Conservation (phyloP, 1,284 basidiomycete species). For the Cutaneotrichosporon cutaneum region DNA sequence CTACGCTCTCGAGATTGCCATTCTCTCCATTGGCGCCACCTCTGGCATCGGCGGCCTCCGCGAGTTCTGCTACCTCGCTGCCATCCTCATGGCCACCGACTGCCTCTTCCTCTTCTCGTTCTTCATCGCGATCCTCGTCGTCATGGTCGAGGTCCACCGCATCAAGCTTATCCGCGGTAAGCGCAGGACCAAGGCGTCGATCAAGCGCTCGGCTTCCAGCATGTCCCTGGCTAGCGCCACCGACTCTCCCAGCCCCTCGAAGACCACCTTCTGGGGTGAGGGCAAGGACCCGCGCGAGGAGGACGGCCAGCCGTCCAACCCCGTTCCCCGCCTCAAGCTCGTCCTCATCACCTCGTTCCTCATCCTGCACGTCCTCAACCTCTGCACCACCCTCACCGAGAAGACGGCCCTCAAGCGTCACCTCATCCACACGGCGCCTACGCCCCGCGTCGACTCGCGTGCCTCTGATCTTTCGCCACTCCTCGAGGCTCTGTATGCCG, state of each 20-base stretch:
- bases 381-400: conserved; percentile 86
- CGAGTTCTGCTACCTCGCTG: conserved; percentile 88
- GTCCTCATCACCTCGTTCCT: conserved; percentile 85
- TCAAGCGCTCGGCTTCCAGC: conserved; percentile 25
- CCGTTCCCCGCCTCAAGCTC: conserved; percentile 85
- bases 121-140: conserved; percentile 79
- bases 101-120: conserved; percentile 88
- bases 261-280: conserved; percentile 14
- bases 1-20: conserved; percentile 87
- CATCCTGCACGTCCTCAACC: conserved; percentile 84
- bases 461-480: conserved; percentile 62
- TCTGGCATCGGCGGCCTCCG: conserved; percentile 84
- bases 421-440: conserved; percentile 46
- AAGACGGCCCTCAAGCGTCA: conserved; percentile 65
- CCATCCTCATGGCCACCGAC: conserved; percentile 79
- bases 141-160: conserved; percentile 84
- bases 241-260: conserved; percentile 19
- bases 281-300: conserved; percentile 17
- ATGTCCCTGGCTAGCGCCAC: conserved; percentile 18
- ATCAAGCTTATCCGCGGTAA: conserved; percentile 61
- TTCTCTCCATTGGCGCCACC: conserved; percentile 81
- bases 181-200: conserved; percentile 24
- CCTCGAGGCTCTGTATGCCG: conserved; percentile 61
- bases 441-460: conserved; percentile 45
- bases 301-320: conserved; percentile 60